Evolutionary conservation across 768 basidiomycete genomes (phyloP), one percentile per base, ranked within the genome.

Genomic region (Boletus bicolor): DNA sequence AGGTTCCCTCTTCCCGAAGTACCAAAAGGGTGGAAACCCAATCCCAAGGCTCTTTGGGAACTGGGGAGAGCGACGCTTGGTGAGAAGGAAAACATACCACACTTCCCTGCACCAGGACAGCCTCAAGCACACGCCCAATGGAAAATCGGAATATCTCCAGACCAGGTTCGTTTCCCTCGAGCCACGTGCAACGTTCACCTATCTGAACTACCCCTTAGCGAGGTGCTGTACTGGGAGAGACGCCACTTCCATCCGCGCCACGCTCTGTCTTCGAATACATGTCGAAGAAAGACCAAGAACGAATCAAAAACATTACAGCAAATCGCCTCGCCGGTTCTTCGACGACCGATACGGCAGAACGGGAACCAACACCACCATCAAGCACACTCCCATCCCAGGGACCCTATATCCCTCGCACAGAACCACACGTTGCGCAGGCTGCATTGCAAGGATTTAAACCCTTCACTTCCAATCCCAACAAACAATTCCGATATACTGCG

Each of bases 241-340:
- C 82, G 10, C 84, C 84, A 11, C 76, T 91, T 11, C 79, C 85
- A 12, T 73, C 84, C 4, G 81, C 80, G 14, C 82, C 89, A 2
- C 84, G 84, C 11, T 98, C 96, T 0, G 83, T 99, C 15, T 98
- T 96, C 68, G 95, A 98, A 44, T 98, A 86, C 68, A 84, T 98
- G 68, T 96, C 97, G 0, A 83, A 88, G 60, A 95, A 94, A 64
- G 93, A 96, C 64, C 82, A 85, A 53, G 94, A 97, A 56, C 86
- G 95, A 7, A 79, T 99, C 15, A 79, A 86, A 64, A 79, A 78
- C 30, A 80, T 90, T 28, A 69, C 80, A 12, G 64, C 79, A 7
- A 61, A 58, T 8, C 64, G 68, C 7, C 53, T 62, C 6, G 50
- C 55, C 0, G 62, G 63, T n/a, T 64, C 66, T n/a, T 62, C 71